Conservation (phyloP, 2,329 filamentous ascomycete species). For the Diatrype stigma region DNA sequence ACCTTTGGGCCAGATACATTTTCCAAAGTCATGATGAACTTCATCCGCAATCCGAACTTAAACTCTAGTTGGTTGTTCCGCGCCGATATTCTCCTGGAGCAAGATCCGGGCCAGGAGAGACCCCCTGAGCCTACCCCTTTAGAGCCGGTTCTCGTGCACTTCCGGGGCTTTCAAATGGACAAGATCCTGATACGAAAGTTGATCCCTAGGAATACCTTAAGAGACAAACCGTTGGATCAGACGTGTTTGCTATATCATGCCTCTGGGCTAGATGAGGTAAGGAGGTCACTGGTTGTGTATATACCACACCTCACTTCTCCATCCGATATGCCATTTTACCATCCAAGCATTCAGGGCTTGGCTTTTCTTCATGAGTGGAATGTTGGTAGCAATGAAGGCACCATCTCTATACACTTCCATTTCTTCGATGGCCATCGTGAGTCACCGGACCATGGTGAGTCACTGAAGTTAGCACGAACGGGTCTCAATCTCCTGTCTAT, state of each 20-base stretch:
- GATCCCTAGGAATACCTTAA: slow-evolving; percentile 74
- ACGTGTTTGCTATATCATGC: slow-evolving; percentile 69
- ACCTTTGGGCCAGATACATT: slow-evolving; percentile 62
- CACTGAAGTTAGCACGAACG: slow-evolving; percentile 57
- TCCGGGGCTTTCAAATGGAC: slow-evolving; percentile 43
- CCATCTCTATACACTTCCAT: slow-evolving; percentile 57
- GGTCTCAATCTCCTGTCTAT: slow-evolving; percentile 64
- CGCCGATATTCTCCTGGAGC: slow-evolving; percentile 66
- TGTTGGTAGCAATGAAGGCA: slow-evolving; percentile 36
- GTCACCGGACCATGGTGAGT: slow-evolving; percentile 21
- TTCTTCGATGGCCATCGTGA: slow-evolving; percentile 39
- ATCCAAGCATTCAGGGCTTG: slow-evolving; percentile 70
- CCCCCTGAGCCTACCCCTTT: slow-evolving; percentile 21
- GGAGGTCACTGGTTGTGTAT: slow-evolving; percentile 65
- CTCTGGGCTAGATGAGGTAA: slow-evolving; percentile 24
- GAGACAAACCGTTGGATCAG: slow-evolving; percentile 74
- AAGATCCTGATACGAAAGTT: slow-evolving; percentile 71
- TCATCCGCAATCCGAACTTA: slow-evolving; percentile 75
- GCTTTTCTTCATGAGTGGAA: slow-evolving; percentile 71
- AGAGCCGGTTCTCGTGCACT: slow-evolving; percentile 37
- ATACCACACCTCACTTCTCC: slow-evolving; percentile 64
- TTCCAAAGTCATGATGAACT: slow-evolving; percentile 64
- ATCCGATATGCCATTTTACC: slow-evolving; percentile 77
- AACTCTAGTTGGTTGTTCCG: slow-evolving; percentile 75
- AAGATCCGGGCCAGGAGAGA: slow-evolving; percentile 30